A percentile compares a stretch with the other conserved stretches of the same genome.
phyloP scores from a whole-genome alignment of 805 yeast species.

The Candida qinlingensis region DNA sequence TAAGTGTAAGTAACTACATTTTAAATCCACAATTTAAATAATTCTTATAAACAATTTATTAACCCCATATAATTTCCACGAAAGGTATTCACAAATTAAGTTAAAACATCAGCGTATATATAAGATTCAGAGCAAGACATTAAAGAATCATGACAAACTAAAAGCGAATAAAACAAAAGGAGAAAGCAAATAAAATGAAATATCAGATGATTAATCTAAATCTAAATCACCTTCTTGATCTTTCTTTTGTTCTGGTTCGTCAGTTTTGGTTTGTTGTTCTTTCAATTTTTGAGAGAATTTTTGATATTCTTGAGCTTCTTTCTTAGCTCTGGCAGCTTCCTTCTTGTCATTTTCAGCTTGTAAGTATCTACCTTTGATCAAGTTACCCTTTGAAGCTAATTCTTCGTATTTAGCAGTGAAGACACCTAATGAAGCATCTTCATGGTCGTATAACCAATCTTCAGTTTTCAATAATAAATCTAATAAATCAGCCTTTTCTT shows the following conservation, averaged over 20 bases:
- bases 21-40: not conserved
- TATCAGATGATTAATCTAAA: conserved; percentile 25
- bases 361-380: conserved; percentile 91
- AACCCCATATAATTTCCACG: not conserved
- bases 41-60: not conserved
- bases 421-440: conserved; percentile 92
- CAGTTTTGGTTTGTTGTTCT: conserved; percentile 23
- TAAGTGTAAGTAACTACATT: not conserved
- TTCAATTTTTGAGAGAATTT: conserved; percentile 30
- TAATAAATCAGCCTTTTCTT: conserved; percentile 76
- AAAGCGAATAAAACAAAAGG: not conserved
- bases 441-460: conserved; percentile 98
- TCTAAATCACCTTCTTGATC: conserved; percentile 38
- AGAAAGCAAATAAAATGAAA: not conserved
- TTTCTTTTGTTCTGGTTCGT: conserved; percentile 18
- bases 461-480: conserved; percentile 79
- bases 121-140: not conserved
- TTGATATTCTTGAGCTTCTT: conserved; percentile 71
- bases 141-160: not conserved
- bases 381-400: conserved; percentile 88
- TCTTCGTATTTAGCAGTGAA: conserved; percentile 98
- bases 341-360: conserved; percentile 94
- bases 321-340: conserved; percentile 80
- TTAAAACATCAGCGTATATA: not conserved
- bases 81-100: not conserved